Conservation (phyloP, 441 rosid genomes). For the Adansonia grandidieri region DNA sequence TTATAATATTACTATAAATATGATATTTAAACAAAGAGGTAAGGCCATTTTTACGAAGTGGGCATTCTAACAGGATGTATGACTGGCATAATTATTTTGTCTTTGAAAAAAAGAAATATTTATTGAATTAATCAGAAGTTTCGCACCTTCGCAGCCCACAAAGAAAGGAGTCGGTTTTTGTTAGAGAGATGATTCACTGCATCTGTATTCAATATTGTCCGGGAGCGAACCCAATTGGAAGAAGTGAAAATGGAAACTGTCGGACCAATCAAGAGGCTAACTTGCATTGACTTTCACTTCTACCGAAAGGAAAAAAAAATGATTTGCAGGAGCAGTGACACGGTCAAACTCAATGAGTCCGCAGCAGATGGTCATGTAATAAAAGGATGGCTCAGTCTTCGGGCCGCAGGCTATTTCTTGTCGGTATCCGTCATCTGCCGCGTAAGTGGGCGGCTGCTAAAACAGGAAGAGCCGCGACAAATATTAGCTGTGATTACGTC, state of each 20-base stretch:
- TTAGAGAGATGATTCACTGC: constrained; percentile 21
- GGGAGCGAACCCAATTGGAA: background rate
- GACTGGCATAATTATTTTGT: background rate
- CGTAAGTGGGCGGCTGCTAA: constrained; percentile 4
- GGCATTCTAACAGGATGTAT: no score
- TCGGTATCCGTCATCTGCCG: background rate
- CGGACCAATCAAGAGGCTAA: constrained; percentile 17
- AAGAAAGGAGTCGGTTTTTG: background rate
- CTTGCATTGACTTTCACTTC: constrained; percentile 17
- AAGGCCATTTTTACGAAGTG: no score
- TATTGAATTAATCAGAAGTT: background rate
- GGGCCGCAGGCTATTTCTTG: background rate
- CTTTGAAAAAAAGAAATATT: background rate
- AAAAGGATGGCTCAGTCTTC: background rate
- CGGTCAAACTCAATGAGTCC: background rate
- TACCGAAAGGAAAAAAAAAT: background rate
- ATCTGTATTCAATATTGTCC: background rate
- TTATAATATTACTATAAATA: no score
- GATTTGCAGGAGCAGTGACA: background rate
- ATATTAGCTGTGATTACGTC: background rate
- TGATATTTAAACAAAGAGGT: no score
- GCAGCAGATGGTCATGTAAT: background rate
- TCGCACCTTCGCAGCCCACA: background rate
- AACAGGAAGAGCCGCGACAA: background rate
- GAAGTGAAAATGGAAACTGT: background rate